phyloP scores from a whole-genome alignment of 306 rosid genomes.

The Mimosa pudica region DNA sequence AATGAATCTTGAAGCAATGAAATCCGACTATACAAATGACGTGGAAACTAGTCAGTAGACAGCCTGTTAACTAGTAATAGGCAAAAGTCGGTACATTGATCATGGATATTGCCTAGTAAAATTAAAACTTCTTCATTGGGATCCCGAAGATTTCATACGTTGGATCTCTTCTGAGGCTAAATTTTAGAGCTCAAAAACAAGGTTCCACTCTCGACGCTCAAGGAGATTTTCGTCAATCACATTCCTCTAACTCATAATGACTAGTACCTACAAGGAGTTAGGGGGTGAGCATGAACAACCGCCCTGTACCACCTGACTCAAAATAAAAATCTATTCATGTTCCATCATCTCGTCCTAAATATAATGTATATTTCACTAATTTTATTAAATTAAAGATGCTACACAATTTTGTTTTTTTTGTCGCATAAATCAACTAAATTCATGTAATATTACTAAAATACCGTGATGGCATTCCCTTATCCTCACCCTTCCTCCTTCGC shows the following conservation, averaged over 20 bases:
- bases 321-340: too few relatives aligned
- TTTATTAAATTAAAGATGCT: too few relatives aligned
- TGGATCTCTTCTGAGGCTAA: constrained; percentile 32
- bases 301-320: too few relatives aligned
- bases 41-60: constrained; percentile 3
- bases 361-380: too few relatives aligned
- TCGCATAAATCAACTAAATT: too few relatives aligned
- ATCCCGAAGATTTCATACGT: constrained; percentile 39
- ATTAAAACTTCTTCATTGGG: constrained; percentile 30
- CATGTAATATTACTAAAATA: too few relatives aligned
- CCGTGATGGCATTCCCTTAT: too few relatives aligned
- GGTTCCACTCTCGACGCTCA: constrained; percentile 18
- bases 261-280: neutral
- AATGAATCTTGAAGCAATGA: constrained; percentile 8
- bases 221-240: constrained; percentile 17
- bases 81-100: constrained; percentile 10
- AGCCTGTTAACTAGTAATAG: constrained; percentile 11
- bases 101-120: constrained; percentile 15
- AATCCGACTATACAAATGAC: neutral
- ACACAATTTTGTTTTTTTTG: too few relatives aligned
- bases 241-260: neutral
- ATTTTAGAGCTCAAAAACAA: neutral
- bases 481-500: too few relatives aligned
- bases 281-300: too few relatives aligned
- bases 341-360: too few relatives aligned